phyloP scores from a whole-genome alignment of 106 monocot genomes.

The Platanthera guangdongensis region DNA sequence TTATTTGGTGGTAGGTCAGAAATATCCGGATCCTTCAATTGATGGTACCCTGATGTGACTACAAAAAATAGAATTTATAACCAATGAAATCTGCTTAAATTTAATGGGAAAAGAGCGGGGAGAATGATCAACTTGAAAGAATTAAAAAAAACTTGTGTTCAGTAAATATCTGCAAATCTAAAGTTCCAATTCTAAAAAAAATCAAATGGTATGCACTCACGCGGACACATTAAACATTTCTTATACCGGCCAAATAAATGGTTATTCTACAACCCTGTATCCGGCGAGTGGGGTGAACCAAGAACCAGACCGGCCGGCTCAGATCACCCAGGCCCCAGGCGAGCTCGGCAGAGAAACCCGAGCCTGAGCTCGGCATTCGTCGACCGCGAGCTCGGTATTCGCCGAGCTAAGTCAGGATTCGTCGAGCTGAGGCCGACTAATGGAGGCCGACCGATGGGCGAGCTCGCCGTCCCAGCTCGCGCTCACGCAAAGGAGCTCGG shows the following conservation, averaged over 20 bases:
- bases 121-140: neutral
- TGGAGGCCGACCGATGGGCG: too few relatives aligned
- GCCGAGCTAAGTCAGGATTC: too few relatives aligned
- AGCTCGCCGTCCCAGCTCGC: too few relatives aligned
- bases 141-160: neutral
- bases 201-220: neutral
- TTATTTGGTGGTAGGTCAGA: slow-evolving; percentile 11
- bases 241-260: neutral
- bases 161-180: neutral
- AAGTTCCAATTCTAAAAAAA: neutral
- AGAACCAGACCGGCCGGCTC: too few relatives aligned
- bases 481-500: too few relatives aligned
- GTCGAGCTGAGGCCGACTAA: too few relatives aligned
- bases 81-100: neutral
- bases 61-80: slow-evolving; percentile 1
- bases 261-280: too few relatives aligned
- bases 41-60: slow-evolving; percentile 22
- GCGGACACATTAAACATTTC: neutral
- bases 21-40: slow-evolving; percentile 11
- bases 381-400: too few relatives aligned
- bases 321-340: too few relatives aligned
- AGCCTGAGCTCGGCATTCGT: too few relatives aligned
- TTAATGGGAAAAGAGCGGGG: neutral
- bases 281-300: too few relatives aligned
- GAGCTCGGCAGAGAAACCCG: too few relatives aligned